Conservation (phyloP, 495 filamentous ascomycete species). For the Astrocystis sublimbata region DNA sequence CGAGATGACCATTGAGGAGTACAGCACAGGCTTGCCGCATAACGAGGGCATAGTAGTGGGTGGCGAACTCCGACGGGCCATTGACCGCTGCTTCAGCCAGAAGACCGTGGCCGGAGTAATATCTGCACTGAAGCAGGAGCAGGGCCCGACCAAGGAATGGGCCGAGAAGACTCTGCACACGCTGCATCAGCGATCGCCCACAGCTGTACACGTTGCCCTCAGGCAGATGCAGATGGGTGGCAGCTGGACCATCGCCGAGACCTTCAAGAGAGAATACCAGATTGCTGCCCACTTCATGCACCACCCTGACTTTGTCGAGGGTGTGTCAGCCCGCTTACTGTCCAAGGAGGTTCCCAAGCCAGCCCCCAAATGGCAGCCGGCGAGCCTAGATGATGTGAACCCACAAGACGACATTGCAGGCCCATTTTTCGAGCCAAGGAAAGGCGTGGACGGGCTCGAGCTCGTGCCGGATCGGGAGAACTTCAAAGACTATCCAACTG, state of each 20-base stretch:
- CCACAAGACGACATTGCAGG: conserved; percentile 50
- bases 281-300: conserved; percentile 83
- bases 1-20: conserved; percentile 89
- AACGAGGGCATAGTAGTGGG: conserved; percentile 63
- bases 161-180: conserved; percentile 71
- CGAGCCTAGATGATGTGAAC: conserved; percentile 61
- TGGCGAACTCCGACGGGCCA: conserved; percentile 68
- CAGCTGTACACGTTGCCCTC: conserved; percentile 77
- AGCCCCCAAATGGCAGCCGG: conserved; percentile 70
- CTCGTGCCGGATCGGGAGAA: conserved; percentile 50
- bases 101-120: conserved; percentile 70
- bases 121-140: conserved; percentile 61
- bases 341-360: conserved; percentile 51
- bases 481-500: conserved; percentile 72
- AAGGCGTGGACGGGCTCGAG: conserved; percentile 44
- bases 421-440: conserved; percentile 59
- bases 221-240: conserved; percentile 73
- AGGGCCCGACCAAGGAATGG: conserved; percentile 60
- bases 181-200: conserved; percentile 75
- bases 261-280: conserved; percentile 79
- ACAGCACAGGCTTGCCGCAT: conserved; percentile 74
- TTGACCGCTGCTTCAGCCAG: conserved; percentile 80
- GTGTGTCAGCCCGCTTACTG: conserved; percentile 75
- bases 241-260: conserved; percentile 74
- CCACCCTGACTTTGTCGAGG: conserved; percentile 83